Conservation (phyloP, 306 rosid genomes). For the Spatholobus suberectus region DNA sequence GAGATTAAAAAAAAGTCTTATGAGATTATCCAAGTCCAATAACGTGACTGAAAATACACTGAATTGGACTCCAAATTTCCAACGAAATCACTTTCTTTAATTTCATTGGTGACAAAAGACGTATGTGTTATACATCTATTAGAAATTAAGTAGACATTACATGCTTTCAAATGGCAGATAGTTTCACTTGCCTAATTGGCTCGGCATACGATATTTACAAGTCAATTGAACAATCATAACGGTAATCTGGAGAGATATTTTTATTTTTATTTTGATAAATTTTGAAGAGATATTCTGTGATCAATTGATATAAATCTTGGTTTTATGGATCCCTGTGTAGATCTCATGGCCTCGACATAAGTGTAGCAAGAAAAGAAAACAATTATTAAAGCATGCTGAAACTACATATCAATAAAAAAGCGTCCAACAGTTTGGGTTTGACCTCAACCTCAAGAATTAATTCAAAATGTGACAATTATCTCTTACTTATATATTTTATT, state of each 20-base stretch:
- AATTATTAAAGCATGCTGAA: slow-evolving; percentile 13
- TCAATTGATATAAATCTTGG: slow-evolving; percentile 85
- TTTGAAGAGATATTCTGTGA: slow-evolving; percentile 83
- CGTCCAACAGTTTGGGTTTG: no score
- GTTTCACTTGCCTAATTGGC: slow-evolving; percentile 83
- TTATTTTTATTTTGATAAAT: no score
- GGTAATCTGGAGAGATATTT: no score
- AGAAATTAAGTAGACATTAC: not conserved
- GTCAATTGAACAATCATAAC: slow-evolving; percentile 65
- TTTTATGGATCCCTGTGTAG: slow-evolving; percentile 64
- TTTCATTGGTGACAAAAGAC: not conserved
- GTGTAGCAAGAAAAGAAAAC: slow-evolving; percentile 4
- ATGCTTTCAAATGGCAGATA: slow-evolving; percentile 35
- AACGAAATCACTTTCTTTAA: no score
- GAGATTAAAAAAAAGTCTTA: no score
- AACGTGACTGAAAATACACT: no score
- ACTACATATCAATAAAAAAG: slow-evolving; percentile 24
- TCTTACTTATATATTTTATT: no score
- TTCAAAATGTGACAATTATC: no score
- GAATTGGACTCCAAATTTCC: no score
- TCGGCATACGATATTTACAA: slow-evolving; percentile 92
- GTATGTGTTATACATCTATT: not conserved
- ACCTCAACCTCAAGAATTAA: no score
- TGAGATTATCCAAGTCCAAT: no score
- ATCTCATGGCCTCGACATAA: slow-evolving; percentile 70